A percentile compares a stretch with the other conserved stretches of the same genome.
Conservation (phyloP, 371 early-diverging fungal species). For the Mucor indicus region DNA sequence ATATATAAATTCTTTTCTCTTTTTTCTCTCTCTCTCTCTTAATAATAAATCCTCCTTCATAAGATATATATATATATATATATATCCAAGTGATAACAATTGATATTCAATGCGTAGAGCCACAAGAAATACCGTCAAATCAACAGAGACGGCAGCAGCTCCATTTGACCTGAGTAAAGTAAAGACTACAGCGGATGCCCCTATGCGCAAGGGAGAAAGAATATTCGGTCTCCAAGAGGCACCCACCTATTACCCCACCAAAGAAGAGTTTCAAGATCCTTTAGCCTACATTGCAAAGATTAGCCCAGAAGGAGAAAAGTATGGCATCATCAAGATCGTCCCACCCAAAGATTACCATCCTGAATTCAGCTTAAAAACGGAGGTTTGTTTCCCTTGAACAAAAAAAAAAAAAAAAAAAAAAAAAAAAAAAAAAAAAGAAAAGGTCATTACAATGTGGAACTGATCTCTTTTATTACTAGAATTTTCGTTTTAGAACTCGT, state of each 20-base stretch:
- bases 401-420: too few species aligned
- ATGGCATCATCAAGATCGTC: conserved; percentile 91
- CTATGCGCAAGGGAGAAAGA: not conserved
- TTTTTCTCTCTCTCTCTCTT: too few species aligned
- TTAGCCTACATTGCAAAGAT: conserved; percentile 82
- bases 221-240: conserved; percentile 71
- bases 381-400: conserved; percentile 45
- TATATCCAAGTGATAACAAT: too few species aligned
- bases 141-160: not conserved
- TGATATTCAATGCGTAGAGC: conserved; percentile 18
- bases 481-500: conserved; percentile 87
- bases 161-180: conserved; percentile 13
- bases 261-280: conserved; percentile 83
- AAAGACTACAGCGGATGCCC: conserved; percentile 1
- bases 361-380: conserved; percentile 79
- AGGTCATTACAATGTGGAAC: too few species aligned
- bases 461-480: conserved; percentile 41
- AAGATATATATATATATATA: too few species aligned
- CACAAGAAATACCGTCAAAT: conserved; percentile 1
- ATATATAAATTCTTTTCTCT: too few species aligned
- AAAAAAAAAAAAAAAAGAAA: too few species aligned
- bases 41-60: too few species aligned
- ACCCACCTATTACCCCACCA: conserved; percentile 82
- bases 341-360: conserved; percentile 88
- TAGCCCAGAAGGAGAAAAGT: conserved; percentile 71